These are phyloP conservation scores for Heterobasidion annosum DNA, from an alignment of 1,284 basidiomycete species.

Conservation along the genomic window DNA sequence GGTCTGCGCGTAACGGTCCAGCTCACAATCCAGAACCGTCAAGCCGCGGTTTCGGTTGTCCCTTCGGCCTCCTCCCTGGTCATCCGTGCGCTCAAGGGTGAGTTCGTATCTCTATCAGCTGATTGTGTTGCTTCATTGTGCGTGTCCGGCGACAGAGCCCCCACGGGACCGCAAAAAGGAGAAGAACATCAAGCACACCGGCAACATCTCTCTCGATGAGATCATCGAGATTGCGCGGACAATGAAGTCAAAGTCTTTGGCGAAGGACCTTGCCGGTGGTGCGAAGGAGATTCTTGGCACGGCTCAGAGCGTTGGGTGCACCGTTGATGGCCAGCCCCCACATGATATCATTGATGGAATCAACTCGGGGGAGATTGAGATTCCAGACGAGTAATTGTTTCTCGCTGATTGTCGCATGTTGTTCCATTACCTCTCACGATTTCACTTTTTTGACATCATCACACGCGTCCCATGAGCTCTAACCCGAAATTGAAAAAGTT, in stretches of 20 bases:
- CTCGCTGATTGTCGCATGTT: conserved; percentile 9
- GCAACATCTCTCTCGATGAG: conserved; percentile 93
- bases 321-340: conserved; percentile 88
- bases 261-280: conserved; percentile 84
- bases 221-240: conserved; percentile 94
- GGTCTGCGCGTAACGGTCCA: conserved; percentile 99
- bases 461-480: background rate
- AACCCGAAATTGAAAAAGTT: too few relatives aligned
- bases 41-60: conserved; percentile 95
- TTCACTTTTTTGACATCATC: background rate
- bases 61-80: conserved; percentile 97
- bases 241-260: conserved; percentile 93
- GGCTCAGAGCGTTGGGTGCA: conserved; percentile 93
- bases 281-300: conserved; percentile 95
- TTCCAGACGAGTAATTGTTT: conserved; percentile 80
- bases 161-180: conserved; percentile 99
- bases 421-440: conserved; percentile 9
- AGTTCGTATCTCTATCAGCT: conserved; percentile 13
- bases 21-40: conserved; percentile 99
- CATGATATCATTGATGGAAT: conserved; percentile 97
- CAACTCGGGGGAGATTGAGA: conserved; percentile 90
- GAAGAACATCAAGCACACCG: conserved; percentile 99
- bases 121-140: background rate
- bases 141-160: conserved; percentile 57
- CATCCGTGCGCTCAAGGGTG: conserved; percentile 97